Percentiles rank a stretch among this genome's conserved stretches.
Evolutionary conservation across 1,139 yeast genomes (phyloP).

Genomic region (Pichia kudriavzevii): DNA sequence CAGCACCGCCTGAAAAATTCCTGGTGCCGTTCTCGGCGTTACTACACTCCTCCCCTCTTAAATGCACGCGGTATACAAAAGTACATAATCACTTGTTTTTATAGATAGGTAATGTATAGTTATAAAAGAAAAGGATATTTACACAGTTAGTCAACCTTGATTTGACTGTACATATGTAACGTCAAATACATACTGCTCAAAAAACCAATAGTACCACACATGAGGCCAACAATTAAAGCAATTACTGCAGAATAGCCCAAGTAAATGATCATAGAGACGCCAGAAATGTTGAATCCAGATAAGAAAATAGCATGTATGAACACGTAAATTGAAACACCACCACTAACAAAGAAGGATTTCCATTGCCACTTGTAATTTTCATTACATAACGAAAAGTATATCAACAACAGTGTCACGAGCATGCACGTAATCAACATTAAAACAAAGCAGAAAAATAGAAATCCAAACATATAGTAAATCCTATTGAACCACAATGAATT

Average conservation of each 20-base stretch:
- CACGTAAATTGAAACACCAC: constrained; percentile 81
- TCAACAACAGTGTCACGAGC: constrained; percentile 70
- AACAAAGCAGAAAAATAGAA: constrained; percentile 78
- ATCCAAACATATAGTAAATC: constrained; percentile 96
- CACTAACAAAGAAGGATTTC: constrained; percentile 84
- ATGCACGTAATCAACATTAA: constrained; percentile 79
- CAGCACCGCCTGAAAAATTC: constrained; percentile 11
- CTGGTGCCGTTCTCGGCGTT: too few species aligned
- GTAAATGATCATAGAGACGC: constrained; percentile 71
- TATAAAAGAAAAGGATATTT: too few species aligned
- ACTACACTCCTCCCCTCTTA: too few species aligned
- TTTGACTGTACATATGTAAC: constrained; percentile 71
- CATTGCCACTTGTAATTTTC: constrained; percentile 98
- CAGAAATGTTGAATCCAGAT: constrained; percentile 62
- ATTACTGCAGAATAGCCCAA: constrained; percentile 79
- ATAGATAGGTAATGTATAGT: too few species aligned
- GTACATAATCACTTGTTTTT: too few species aligned
- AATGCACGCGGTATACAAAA: too few species aligned
- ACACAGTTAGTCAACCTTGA: constrained; percentile 63
- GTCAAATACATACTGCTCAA: constrained; percentile 67
- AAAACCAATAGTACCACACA: constrained; percentile 88
- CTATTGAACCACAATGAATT: constrained; percentile 92
- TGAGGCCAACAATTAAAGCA: constrained; percentile 63
- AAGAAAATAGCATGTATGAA: constrained; percentile 76
- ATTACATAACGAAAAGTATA: constrained; percentile 78